These are phyloP conservation scores for Voacanga thouarsii DNA, from an alignment of 257 asterid species.

Conservation along the genomic window DNA sequence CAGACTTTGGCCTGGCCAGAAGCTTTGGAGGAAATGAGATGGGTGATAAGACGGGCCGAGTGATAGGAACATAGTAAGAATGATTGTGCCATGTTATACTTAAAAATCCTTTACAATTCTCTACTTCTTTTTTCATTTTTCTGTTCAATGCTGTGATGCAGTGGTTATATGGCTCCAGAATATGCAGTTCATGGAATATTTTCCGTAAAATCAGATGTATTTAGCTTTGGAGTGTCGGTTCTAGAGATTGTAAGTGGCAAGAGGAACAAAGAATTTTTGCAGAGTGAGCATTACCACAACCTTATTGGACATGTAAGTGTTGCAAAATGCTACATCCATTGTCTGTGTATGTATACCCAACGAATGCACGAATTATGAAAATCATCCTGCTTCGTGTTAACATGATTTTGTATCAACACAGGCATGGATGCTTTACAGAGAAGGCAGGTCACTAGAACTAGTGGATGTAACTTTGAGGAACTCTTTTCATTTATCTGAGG, in stretches of 20 bases:
- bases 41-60: not conserved
- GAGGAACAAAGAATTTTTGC: not conserved
- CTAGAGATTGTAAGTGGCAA: constrained; percentile 5
- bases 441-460: constrained; percentile 25
- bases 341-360: not conserved
- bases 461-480: constrained; percentile 16
- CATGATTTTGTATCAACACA: constrained; percentile 2
- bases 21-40: constrained; percentile 1
- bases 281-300: not conserved
- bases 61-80: not conserved
- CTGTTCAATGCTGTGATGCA: not conserved
- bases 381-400: not conserved
- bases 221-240: not conserved
- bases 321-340: not conserved
- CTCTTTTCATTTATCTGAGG: constrained; percentile 16
- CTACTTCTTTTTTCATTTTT: not conserved
- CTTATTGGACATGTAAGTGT: constrained; percentile 1
- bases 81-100: not conserved
- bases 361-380: not conserved
- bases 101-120: too few relatives aligned
- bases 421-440: constrained; percentile 33
- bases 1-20: constrained; percentile 5
- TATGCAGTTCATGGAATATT: not conserved
- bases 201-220: not conserved
- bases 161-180: too few relatives aligned